Base-by-base conservation (phyloP, 2,329 filamentous ascomycete species). In the Aspergillus sergii region DNA sequence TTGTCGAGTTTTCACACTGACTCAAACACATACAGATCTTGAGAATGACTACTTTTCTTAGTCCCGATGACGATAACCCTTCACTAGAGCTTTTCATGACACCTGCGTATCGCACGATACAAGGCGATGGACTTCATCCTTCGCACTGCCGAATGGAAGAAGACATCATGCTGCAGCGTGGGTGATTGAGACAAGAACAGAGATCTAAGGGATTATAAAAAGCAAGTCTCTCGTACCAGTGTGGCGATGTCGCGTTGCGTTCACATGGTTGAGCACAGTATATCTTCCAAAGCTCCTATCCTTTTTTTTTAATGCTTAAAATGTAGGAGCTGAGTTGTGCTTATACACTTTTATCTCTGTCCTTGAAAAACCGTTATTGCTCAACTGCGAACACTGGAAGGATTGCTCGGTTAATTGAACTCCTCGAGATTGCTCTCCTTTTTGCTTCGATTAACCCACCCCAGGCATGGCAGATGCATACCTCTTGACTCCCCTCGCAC, bases 151-250 rank as follows among this genome's bases (percentile, higher is more conserved):
- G 64, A 73, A 76, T 75, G 77, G 78, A 79, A 77, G 77, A 74
- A 75, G 75, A 74, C 71, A 72, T 69, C 59, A 62, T 53, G 62
- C 61, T 60, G 58, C 64, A 61, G 61, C 59, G 71, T 75, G 74
- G 60, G 69, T 81, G 80, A 81, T 73, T 80, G 79, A 80, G 72
- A 73, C 64, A 28, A 74, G 80, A 82, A 82, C 80, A 81, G 80
- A 82, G 72, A 82, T 82, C 80, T 77, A 70, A 81, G 79, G 75
- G 80, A 78, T 70, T 67, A 46, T 36, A 32, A 50, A 62, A 54
- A 58, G 14, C 50, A 56, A 26, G 53, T 53, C 57, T 41, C 23
- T 64, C 56, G 53, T 32, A 32, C 28, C 34, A 28, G 26, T 59
- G 23, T 54, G 39, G 26, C 36, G 23, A 26, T 53, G 58, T 55